phyloP scores from a whole-genome alignment of 2,329 filamentous ascomycete genomes.

The Zasmidium citrigriseum region DNA sequence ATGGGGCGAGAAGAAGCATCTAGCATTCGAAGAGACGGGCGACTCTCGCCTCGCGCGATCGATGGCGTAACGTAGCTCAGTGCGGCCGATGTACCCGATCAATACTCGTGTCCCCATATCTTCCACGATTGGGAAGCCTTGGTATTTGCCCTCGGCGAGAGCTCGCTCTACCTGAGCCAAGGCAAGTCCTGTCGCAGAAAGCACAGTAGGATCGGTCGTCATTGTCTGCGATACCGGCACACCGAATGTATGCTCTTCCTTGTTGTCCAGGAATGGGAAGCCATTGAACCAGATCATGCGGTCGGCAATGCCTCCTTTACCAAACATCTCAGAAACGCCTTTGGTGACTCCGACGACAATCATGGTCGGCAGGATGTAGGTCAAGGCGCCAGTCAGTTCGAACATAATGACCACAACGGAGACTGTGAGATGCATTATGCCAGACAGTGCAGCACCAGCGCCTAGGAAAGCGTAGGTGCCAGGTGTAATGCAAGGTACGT shows the following conservation, averaged over 20 bases:
- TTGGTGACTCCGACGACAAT: constrained; percentile 98
- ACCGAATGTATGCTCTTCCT: constrained; percentile 95
- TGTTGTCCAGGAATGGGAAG: constrained; percentile 94
- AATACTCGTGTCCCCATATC: constrained; percentile 69
- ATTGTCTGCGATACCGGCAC: constrained; percentile 85
- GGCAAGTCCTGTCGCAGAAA: constrained; percentile 73
- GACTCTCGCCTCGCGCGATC: constrained; percentile 73
- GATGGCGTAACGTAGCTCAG: constrained; percentile 87
- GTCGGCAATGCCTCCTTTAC: constrained; percentile 95
- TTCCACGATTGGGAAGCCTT: constrained; percentile 91
- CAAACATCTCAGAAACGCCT: constrained; percentile 83
- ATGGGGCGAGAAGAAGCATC: constrained; percentile 68
- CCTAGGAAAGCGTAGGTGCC: constrained; percentile 96
- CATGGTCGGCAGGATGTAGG: constrained; percentile 97
- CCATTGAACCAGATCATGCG: constrained; percentile 99
- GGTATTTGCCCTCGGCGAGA: constrained; percentile 76
- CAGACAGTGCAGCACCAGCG: constrained; percentile 85
- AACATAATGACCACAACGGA: constrained; percentile 99
- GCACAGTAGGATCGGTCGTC: constrained; percentile 72
- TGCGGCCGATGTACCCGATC: constrained; percentile 88
- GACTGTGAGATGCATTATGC: constrained; percentile 97
- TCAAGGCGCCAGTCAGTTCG: constrained; percentile 93
- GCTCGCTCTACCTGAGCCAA: constrained; percentile 76
- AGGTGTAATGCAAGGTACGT: constrained; percentile 93
- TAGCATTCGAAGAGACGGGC: constrained; percentile 65